phyloP scores from a whole-genome alignment of 371 early-diverging fungal species.

The Coemansia sp. region DNA sequence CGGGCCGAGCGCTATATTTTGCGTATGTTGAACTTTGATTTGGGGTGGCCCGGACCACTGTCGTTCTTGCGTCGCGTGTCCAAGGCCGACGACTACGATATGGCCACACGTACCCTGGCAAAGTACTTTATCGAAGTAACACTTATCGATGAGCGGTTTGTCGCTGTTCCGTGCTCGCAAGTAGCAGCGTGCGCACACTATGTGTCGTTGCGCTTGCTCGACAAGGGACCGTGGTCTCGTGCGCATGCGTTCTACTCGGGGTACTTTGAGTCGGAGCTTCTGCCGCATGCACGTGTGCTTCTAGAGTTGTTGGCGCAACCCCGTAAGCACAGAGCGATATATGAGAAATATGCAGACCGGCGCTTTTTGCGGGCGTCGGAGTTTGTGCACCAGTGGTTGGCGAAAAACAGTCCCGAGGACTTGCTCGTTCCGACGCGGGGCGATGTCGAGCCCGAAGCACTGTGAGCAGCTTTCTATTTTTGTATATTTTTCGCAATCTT shows the following conservation, averaged over 20 bases:
- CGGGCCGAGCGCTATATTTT: slow-evolving; percentile 88
- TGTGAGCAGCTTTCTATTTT: not conserved
- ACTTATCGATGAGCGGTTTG: slow-evolving; percentile 82
- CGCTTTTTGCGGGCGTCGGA: slow-evolving; percentile 74
- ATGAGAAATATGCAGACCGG: slow-evolving; percentile 76
- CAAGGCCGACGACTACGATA: slow-evolving; percentile 85
- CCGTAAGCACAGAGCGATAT: slow-evolving; percentile 65
- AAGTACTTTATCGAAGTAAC: slow-evolving; percentile 97
- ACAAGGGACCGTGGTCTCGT: slow-evolving; percentile 68
- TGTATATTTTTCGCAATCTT: not conserved
- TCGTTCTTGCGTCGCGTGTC: slow-evolving; percentile 87
- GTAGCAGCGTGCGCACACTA: slow-evolving; percentile 83
- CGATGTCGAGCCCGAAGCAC: slow-evolving; percentile 8
- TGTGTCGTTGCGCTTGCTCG: slow-evolving; percentile 83
- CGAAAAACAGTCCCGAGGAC: slow-evolving; percentile 7
- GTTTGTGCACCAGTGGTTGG: slow-evolving; percentile 57
- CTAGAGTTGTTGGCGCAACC: slow-evolving; percentile 65
- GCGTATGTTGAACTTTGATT: slow-evolving; percentile 74
- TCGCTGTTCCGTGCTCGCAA: slow-evolving; percentile 71
- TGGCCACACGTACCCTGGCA: slow-evolving; percentile 84
- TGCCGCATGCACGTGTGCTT: slow-evolving; percentile 60
- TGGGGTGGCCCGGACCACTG: slow-evolving; percentile 86
- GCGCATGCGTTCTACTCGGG: slow-evolving; percentile 53
- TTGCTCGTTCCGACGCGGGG: slow-evolving; percentile 3
- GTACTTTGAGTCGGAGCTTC: slow-evolving; percentile 60